These are phyloP conservation scores for Vishniacozyma victoriae DNA, from an alignment of 768 basidiomycete genomes.

Conservation along the genomic window DNA sequence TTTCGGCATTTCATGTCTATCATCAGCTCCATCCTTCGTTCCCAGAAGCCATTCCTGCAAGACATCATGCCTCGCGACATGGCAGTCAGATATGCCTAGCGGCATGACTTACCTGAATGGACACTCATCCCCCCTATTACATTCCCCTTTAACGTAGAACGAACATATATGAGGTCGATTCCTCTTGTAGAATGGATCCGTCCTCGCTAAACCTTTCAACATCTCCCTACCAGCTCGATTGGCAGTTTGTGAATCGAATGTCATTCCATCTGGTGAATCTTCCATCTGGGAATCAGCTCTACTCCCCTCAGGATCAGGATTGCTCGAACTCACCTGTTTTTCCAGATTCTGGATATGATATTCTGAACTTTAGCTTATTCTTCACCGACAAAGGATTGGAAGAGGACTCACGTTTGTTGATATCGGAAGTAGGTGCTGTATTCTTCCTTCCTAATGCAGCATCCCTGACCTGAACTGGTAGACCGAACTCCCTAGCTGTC, in stretches of 20 bases:
- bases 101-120: conserved; percentile 63
- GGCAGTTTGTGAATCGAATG: conserved; percentile 49
- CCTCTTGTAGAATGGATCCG: conserved; percentile 95
- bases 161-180: conserved; percentile 91
- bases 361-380: conserved; percentile 16
- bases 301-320: conserved; percentile 3
- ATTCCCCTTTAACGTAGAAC: conserved; percentile 93
- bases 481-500: conserved; percentile 64
- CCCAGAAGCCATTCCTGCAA: not conserved
- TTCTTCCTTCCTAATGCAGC: conserved; percentile 76
- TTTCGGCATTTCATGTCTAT: conserved; percentile 79
- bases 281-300: conserved; percentile 52
- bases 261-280: conserved; percentile 30
- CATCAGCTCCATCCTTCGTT: not conserved
- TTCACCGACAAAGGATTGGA: conserved; percentile 53
- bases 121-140: conserved; percentile 82
- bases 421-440: conserved; percentile 90
- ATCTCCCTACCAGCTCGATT: conserved; percentile 87
- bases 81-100: not conserved
- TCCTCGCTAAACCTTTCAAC: conserved; percentile 88
- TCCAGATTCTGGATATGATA: conserved; percentile 48
- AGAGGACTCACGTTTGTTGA: conserved; percentile 85
- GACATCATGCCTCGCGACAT: not conserved
- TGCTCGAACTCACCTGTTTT: conserved; percentile 4
- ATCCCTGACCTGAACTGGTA: conserved; percentile 95